A percentile compares a stretch with the other conserved stretches of the same genome.
Conservation (phyloP, 2,329 filamentous ascomycete species). For the Ophiostoma novo-ulmi region DNA sequence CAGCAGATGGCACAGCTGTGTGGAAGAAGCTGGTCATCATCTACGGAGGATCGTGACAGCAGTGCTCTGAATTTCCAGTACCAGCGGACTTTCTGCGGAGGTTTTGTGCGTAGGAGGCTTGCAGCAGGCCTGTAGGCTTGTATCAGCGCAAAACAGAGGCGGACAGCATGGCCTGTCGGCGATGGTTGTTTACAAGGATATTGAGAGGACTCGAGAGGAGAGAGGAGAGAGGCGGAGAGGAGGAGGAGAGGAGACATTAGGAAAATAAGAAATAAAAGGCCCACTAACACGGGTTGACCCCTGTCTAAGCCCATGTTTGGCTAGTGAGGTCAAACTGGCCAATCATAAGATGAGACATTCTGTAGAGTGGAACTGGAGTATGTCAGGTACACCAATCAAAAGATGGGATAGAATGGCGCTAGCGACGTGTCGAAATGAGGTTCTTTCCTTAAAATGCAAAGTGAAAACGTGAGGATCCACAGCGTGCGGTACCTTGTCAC, state of each 20-base stretch:
- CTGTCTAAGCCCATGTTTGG: not conserved
- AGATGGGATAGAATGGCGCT: not conserved
- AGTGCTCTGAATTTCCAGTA: not conserved
- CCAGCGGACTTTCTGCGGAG: not conserved
- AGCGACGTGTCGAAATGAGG: slow-evolving; percentile 25
- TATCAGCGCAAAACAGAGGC: slow-evolving; percentile 2
- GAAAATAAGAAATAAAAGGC: not conserved
- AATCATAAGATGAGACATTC: not conserved
- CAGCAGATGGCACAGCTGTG: not conserved
- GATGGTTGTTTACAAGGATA: not conserved
- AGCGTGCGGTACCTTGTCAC: not conserved
- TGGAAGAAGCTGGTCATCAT: not conserved
- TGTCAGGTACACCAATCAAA: slow-evolving; percentile 11
- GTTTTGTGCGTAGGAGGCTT: slow-evolving; percentile 1
- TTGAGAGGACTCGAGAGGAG: not conserved
- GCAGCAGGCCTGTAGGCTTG: not conserved
- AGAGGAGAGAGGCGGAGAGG: not conserved
- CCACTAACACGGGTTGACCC: not conserved
- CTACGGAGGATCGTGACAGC: not conserved
- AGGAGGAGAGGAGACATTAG: not conserved
- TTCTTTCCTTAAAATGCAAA: slow-evolving; percentile 15
- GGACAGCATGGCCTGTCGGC: too few species aligned
- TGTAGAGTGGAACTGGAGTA: not conserved
- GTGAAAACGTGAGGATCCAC: not conserved
- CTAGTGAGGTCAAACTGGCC: not conserved